Evolutionary conservation across 2,329 filamentous ascomycete species (phyloP), one percentile per base, ranked within the genome.

Genomic region (Mycosphaerella arachidis): DNA sequence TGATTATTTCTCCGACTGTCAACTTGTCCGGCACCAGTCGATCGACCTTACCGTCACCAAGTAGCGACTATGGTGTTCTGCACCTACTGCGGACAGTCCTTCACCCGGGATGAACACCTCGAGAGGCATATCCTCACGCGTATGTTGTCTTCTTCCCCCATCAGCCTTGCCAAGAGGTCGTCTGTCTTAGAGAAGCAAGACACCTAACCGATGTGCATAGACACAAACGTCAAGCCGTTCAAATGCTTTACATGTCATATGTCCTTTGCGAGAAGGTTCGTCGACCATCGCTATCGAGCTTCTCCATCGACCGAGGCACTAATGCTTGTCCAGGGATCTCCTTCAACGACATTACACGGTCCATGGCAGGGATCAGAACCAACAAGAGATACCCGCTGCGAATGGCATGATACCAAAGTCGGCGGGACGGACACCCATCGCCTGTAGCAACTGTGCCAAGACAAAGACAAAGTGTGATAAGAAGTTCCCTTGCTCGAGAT

Each of bases 401-500:
- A 76, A 76, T 68, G 78, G 78, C 31, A 81, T 81, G 71, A 79
- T 81, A 54, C 78, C 79, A 18, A 82, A 81, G 65, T 80, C 79
- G 1, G 79, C 79, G 13, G 79, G 79, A 16, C 73, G 79, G 60
- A 82, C 79, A 37, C 79, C 79, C 10, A 82, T 81, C 61, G 79
- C 79, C 29, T 82, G 79, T 71, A 80, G 76, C 67, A 81, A 81
- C 60, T 82, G 79, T 63, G 79, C 79, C 9, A 81, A 81, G 69
- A 81, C 79, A 3, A 82, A 82, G 73, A 82, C 79, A 12, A 82
- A 81, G 63, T 82, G 79, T 63, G 79, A 82, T 63, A 81, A 81
- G 71, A 81, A 81, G 70, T 81, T 81, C 58, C 79, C 79, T n/a
- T 82, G 79, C 71, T 79, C 75, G 66, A 73, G 79, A 60, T 82